Base-by-base conservation (phyloP, 305 asterid genomes). In the Euphrasia arctica region DNA sequence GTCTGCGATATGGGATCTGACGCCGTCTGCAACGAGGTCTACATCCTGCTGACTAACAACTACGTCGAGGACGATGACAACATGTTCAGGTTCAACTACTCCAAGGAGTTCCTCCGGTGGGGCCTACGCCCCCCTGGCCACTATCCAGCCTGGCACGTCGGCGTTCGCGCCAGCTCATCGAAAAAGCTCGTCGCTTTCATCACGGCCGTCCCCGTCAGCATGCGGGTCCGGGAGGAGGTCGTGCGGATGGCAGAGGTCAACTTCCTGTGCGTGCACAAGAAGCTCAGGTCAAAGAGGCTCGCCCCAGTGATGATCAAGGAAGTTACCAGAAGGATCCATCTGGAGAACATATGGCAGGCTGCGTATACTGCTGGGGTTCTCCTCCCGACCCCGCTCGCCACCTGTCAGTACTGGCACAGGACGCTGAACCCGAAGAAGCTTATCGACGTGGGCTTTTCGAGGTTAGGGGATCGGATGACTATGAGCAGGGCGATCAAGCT, bases 21-120 rank as follows among this genome's bases (percentile, higher is more conserved):
- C 15, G 70, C 67, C 29, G 39, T 76, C 36, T 76, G 80, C 71
- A 71, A 56, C 47, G 80, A 76, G 70, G 80, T 72, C 57, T 72
- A 76, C 63, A 25, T 60, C 42, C 15, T 76, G 67, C 65, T 76
- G 70, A 76, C 51, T 18, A 76, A 72, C 42, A 76, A 76, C 25
- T 72, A 76, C 6, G 77, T 76, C 0, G 77, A 76, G 70, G 80
- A 72, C 66, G 77, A 76, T 32, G 80, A 72, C 13, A 72, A 72
- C 64, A 10, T 76, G 2, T 76, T 76, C 67, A 68, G 77, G 43
- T 76, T 76, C 61, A 76, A 72, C 41, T 76, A 64, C 72, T 60
- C 80, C 0, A 76, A 76, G 67, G 80, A 76, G 68, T 76, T 76
- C 70, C 77, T 76, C 7, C 47, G 73, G 5, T 76, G 77, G 80